Evolutionary conservation across 768 basidiomycete genomes (phyloP).

Genomic region (Agrocybe praecox): DNA sequence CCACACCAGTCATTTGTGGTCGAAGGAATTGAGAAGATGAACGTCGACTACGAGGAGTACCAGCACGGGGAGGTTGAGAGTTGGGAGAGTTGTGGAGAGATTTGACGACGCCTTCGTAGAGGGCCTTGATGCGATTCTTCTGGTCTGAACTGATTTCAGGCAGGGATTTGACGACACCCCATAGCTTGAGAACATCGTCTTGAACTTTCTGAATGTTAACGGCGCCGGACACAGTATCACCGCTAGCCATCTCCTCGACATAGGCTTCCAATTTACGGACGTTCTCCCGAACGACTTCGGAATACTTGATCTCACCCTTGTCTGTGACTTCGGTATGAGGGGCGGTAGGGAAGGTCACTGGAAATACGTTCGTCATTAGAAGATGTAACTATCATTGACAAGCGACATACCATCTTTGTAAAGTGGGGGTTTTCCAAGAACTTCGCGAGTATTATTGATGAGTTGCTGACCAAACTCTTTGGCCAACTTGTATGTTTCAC

Average conservation of each 20-base stretch:
- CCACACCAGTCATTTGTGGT: slow-evolving; percentile 77
- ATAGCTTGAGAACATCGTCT: slow-evolving; percentile 93
- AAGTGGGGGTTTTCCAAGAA: slow-evolving; percentile 79
- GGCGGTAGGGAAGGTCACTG: slow-evolving; percentile 98
- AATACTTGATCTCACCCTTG: slow-evolving; percentile 93
- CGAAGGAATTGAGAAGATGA: slow-evolving; percentile 98
- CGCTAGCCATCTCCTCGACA: slow-evolving; percentile 97
- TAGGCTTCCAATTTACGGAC: slow-evolving; percentile 98
- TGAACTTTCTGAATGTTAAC: slow-evolving; percentile 98
- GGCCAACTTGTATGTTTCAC: slow-evolving; percentile 92
- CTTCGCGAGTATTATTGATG: slow-evolving; percentile 90
- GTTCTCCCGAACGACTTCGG: slow-evolving; percentile 93
- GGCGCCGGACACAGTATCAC: slow-evolving; percentile 78
- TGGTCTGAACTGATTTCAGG: slow-evolving; percentile 97
- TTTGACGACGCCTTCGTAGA: slow-evolving; percentile 96
- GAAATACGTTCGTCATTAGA: slow-evolving; percentile 8
- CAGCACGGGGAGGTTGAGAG: slow-evolving; percentile 47
- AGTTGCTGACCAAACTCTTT: slow-evolving; percentile 97
- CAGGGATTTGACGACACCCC: slow-evolving; percentile 96
- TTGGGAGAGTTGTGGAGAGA: slow-evolving; percentile 85
- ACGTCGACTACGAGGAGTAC: slow-evolving; percentile 68
- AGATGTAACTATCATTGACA: slow-evolving; percentile 1
- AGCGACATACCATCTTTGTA: slow-evolving; percentile 94
- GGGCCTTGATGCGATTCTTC: slow-evolving; percentile 91
- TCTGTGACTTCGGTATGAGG: slow-evolving; percentile 92